Evolutionary conservation across 2,329 filamentous ascomycete genomes (phyloP).

Genomic region (Phyllosticta capitalensis): DNA sequence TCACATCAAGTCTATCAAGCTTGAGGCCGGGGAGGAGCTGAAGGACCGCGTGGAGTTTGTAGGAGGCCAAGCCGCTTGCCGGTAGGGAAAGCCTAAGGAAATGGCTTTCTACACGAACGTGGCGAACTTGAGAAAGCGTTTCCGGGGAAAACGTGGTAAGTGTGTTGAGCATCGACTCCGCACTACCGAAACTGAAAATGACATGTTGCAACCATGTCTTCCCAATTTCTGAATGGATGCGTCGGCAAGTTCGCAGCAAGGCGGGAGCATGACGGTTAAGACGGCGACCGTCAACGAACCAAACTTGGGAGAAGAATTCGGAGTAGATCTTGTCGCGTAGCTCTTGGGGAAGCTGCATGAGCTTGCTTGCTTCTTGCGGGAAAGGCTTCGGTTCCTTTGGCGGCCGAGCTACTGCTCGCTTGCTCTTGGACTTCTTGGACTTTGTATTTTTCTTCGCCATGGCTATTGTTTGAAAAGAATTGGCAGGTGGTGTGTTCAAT

Average conservation of each 20-base stretch:
- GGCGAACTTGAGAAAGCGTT: background rate
- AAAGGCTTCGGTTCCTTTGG: no score
- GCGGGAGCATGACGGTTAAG: background rate
- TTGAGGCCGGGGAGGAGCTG: no score
- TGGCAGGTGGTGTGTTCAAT: no score
- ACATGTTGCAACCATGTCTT: background rate
- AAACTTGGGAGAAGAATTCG: background rate
- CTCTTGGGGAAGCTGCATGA: background rate
- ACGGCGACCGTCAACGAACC: background rate
- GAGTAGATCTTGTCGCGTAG: background rate
- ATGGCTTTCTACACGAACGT: no score
- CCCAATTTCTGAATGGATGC: background rate
- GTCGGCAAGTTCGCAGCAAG: background rate
- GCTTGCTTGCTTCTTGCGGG: background rate
- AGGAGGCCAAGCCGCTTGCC: no score
- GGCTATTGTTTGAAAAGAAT: no score
- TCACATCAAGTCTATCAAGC: no score
- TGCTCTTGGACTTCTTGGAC: no score
- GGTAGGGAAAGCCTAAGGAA: no score
- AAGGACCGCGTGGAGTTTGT: no score
- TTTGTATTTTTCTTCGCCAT: no score
- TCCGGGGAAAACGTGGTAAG: background rate
- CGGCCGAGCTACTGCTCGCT: no score
- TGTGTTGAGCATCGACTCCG: background rate
- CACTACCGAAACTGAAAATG: background rate